phyloP scores from a whole-genome alignment of 495 filamentous ascomycete species.

The Ramalina intermedia region DNA sequence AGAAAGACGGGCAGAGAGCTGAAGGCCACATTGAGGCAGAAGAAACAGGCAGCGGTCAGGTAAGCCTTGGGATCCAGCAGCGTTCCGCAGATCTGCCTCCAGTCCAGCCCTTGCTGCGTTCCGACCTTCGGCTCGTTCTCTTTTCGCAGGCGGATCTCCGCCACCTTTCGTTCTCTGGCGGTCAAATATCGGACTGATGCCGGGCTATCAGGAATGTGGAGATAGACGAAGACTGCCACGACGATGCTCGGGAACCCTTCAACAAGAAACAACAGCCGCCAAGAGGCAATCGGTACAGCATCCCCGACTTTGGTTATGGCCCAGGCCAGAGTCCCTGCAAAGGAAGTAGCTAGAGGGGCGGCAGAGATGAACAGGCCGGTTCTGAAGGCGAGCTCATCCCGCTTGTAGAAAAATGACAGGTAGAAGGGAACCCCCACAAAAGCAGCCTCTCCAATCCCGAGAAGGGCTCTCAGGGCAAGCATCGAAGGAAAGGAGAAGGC shows the following conservation, averaged over 20 bases:
- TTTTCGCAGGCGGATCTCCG: slow-evolving; percentile 32
- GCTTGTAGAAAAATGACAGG: slow-evolving; percentile 45
- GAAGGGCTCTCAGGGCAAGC: slow-evolving; percentile 31
- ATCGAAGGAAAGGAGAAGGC: slow-evolving; percentile 36
- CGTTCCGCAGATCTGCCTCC: slow-evolving; percentile 36
- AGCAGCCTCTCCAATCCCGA: slow-evolving; percentile 47
- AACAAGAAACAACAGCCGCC: slow-evolving; percentile 45
- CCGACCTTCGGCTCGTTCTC: slow-evolving; percentile 15
- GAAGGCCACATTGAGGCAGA: slow-evolving; percentile 45
- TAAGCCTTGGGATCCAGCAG: slow-evolving; percentile 52
- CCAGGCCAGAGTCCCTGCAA: slow-evolving; percentile 53
- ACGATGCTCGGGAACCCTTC: slow-evolving; percentile 49
- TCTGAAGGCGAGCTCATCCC: slow-evolving; percentile 46
- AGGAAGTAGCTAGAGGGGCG: slow-evolving; percentile 49
- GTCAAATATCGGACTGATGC: slow-evolving; percentile 35
- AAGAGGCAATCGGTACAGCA: slow-evolving; percentile 38
- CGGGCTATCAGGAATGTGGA: slow-evolving; percentile 39
- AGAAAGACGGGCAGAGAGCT: slow-evolving; percentile 45
- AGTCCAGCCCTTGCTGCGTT: slow-evolving; percentile 24
- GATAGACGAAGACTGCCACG: slow-evolving; percentile 39
- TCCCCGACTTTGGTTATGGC: slow-evolving; percentile 36
- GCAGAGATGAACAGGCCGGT: slow-evolving; percentile 49
- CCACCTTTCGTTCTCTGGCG: slow-evolving; percentile 30
- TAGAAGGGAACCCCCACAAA: slow-evolving; percentile 51
- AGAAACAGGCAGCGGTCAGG: slow-evolving; percentile 50